phyloP scores from a whole-genome alignment of 2,329 filamentous ascomycete species.

The Aureobasidium melanogenum region DNA sequence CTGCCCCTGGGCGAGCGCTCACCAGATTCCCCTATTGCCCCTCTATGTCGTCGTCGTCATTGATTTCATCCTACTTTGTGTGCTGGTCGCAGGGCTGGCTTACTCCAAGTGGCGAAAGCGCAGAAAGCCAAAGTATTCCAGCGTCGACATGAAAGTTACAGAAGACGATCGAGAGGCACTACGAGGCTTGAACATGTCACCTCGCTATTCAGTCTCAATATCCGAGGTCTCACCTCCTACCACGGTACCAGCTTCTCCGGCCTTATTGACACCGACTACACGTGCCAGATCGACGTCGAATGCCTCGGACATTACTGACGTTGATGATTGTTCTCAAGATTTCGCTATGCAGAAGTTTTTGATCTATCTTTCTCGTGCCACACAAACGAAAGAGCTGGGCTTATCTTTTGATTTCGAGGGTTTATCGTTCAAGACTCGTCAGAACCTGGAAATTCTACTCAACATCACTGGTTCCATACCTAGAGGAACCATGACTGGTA shows the following conservation, averaged over 20 bases:
- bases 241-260: neutral
- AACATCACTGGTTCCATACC: slow-evolving; percentile 48
- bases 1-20: slow-evolving; percentile 38
- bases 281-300: neutral
- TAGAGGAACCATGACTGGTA: slow-evolving; percentile 45
- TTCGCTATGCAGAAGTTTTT: slow-evolving; percentile 42
- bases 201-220: slow-evolving; percentile 10
- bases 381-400: slow-evolving; percentile 43
- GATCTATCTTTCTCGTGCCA: slow-evolving; percentile 44
- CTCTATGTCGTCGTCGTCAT: slow-evolving; percentile 34
- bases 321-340: slow-evolving; percentile 21
- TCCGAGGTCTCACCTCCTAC: slow-evolving; percentile 24
- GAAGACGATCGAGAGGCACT: slow-evolving; percentile 22
- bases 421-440: slow-evolving; percentile 26
- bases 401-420: slow-evolving; percentile 46
- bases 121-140: slow-evolving; percentile 20
- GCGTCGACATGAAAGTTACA: slow-evolving; percentile 15
- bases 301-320: slow-evolving; percentile 19
- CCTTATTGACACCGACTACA: neutral
- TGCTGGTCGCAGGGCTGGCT: slow-evolving; percentile 27
- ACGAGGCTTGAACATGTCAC: slow-evolving; percentile 17
- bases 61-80: slow-evolving; percentile 34
- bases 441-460: slow-evolving; percentile 34
- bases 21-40: slow-evolving; percentile 38
- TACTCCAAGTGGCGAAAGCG: slow-evolving; percentile 30